phyloP scores from a whole-genome alignment of 192 early-diverging fungal genomes.

The Podila verticillata region DNA sequence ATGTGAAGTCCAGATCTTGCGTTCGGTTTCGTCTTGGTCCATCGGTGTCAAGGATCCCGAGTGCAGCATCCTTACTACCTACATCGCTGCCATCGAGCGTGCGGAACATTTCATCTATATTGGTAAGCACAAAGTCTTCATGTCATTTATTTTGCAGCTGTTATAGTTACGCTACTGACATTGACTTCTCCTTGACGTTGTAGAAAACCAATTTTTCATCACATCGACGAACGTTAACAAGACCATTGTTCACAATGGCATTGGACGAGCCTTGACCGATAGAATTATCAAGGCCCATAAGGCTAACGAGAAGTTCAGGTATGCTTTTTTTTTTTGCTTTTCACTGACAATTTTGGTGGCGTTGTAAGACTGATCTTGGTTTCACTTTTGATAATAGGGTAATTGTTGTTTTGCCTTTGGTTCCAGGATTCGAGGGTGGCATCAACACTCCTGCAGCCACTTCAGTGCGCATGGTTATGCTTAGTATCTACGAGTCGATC shows the following conservation, averaged over 20 bases:
- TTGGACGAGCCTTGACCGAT: constrained; percentile 78
- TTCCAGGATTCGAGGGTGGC: constrained; percentile 83
- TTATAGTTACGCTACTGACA: neutral
- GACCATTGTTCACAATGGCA: constrained; percentile 79
- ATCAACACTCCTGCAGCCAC: constrained; percentile 73
- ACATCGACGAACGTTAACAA: constrained; percentile 59
- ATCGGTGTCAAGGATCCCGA: constrained; percentile 69
- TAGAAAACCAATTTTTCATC: constrained; percentile 91
- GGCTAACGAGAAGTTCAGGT: constrained; percentile 46
- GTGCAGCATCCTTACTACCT: constrained; percentile 79
- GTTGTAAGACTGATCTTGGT: neutral
- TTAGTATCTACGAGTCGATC: constrained; percentile 67
- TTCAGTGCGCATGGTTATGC: constrained; percentile 71
- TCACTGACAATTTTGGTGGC: too few relatives aligned
- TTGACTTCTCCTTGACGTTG: neutral
- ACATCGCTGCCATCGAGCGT: constrained; percentile 75
- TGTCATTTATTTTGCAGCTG: neutral
- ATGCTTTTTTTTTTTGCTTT: neutral
- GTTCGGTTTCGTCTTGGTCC: constrained; percentile 75
- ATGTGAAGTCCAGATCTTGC: constrained; percentile 71
- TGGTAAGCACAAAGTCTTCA: constrained; percentile 27
- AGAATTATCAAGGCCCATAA: constrained; percentile 77
- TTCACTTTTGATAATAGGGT: constrained; percentile 61
- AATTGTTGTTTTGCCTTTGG: constrained; percentile 79
- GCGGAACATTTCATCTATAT: constrained; percentile 89